A percentile compares a stretch with the other conserved stretches of the same genome.
Conservation (phyloP, 2,329 filamentous ascomycete genomes). For the Trichoderma brevicompactum region DNA sequence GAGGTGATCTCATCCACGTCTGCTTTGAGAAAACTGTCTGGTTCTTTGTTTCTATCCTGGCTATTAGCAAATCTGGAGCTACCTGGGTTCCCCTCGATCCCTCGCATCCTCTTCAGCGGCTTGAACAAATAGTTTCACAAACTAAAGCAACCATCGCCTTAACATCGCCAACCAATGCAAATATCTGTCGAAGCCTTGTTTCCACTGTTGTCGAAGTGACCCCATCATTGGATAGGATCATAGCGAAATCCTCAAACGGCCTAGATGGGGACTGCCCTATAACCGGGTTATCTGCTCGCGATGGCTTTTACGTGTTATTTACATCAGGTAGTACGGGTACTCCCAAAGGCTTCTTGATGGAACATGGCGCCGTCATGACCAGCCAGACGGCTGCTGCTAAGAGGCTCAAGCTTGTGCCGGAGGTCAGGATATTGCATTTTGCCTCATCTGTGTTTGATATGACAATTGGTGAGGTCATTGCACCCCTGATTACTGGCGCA, state of each 20-base stretch:
- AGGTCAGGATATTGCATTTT: slow-evolving; percentile 18
- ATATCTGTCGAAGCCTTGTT: background rate
- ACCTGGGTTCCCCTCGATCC: slow-evolving; percentile 16
- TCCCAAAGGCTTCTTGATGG: slow-evolving; percentile 33
- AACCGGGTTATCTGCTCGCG: background rate
- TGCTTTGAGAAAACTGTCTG: slow-evolving; percentile 12
- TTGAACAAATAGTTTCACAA: background rate
- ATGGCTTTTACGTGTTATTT: slow-evolving; percentile 31
- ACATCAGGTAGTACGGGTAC: slow-evolving; percentile 32
- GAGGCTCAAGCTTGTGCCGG: background rate
- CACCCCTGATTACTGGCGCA: slow-evolving; percentile 12
- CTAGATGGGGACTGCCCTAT: background rate
- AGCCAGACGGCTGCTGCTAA: slow-evolving; percentile 8
- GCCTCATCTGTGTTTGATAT: slow-evolving; percentile 21
- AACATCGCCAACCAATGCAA: background rate
- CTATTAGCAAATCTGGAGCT: slow-evolving; percentile 21
- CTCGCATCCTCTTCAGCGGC: background rate
- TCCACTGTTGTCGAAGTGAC: background rate
- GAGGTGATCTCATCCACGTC: background rate
- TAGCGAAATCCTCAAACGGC: background rate
- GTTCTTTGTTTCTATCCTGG: background rate
- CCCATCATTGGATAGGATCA: background rate
- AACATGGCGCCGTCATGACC: slow-evolving; percentile 22
- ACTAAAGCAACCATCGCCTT: background rate
- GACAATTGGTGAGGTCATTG: slow-evolving; percentile 9